Evolutionary conservation across 495 filamentous ascomycete genomes (phyloP).

Genomic region (Hypoxylon trugodes): DNA sequence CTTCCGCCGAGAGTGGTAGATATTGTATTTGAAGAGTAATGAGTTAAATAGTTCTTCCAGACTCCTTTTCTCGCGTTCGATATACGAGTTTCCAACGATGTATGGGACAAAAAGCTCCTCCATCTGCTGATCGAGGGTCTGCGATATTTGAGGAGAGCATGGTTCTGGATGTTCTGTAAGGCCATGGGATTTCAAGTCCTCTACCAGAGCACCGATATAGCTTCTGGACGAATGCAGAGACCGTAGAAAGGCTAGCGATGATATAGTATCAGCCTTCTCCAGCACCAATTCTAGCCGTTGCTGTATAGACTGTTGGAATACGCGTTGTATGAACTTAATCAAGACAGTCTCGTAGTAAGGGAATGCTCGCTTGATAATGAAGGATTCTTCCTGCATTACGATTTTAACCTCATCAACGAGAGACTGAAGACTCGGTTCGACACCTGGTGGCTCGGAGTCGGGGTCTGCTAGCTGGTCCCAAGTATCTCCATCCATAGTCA

Average conservation of each 20-base stretch:
- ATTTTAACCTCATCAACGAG: slow-evolving; percentile 92
- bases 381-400: slow-evolving; percentile 95
- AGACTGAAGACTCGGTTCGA: slow-evolving; percentile 91
- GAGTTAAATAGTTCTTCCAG: slow-evolving; percentile 94
- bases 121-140: slow-evolving; percentile 91
- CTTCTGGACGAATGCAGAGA: slow-evolving; percentile 87
- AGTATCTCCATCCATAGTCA: slow-evolving; percentile 78
- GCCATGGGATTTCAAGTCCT: slow-evolving; percentile 93
- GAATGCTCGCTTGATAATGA: slow-evolving; percentile 94
- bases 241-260: slow-evolving; percentile 89
- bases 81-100: slow-evolving; percentile 91
- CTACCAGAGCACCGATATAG: slow-evolving; percentile 84
- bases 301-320: slow-evolving; percentile 98
- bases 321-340: slow-evolving; percentile 87
- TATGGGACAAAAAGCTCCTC: slow-evolving; percentile 98
- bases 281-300: slow-evolving; percentile 96
- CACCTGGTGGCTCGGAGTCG: slow-evolving; percentile 86
- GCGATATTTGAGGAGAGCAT: slow-evolving; percentile 83
- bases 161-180: slow-evolving; percentile 94
- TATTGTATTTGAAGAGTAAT: slow-evolving; percentile 91
- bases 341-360: slow-evolving; percentile 95
- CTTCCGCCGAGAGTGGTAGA: slow-evolving; percentile 85
- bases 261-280: slow-evolving; percentile 89
- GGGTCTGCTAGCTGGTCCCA: slow-evolving; percentile 95
- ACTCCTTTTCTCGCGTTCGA: slow-evolving; percentile 89